Base-by-base conservation (phyloP, 2,329 filamentous ascomycete species). In the Chalaropsis ovoidea region DNA sequence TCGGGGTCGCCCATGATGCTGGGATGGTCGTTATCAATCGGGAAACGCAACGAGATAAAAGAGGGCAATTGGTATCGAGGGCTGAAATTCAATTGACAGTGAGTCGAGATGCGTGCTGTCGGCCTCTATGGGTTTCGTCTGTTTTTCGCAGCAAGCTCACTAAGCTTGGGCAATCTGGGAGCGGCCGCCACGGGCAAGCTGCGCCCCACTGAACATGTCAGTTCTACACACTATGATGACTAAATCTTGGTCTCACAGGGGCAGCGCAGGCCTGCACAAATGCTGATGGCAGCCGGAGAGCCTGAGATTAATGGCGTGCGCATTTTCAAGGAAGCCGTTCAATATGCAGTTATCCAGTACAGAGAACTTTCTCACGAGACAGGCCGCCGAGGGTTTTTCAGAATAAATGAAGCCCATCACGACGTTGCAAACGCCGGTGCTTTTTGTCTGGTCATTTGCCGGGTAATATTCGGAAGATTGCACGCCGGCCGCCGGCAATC, bases 1-100 rank as follows among this genome's bases (percentile, higher is more conserved):
- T 67, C 66, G 11, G 66, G 61, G 52, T 67, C 63, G 27, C 39
- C 27, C 66, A 67, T 67, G 3, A 24, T 65, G 27, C 17, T 27
- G n/a, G n/a, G 54, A 39, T 35, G 54, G 7, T 39, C n/a, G 7
- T 19, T 17, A 17, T 35, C 17, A n/a, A 58, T 19, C n/a, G 15
- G 10, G 31, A 39, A 22, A 31, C n/a, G 8, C 54, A 27, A 4
- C 7, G 39, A 39, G 4, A 11, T 3, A 22, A 8, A 39, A 17
- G 13, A 58, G 31, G 8, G 15, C 24, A n/a, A 1, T 27, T 24
- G 3, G 54, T 2, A n/a, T 11, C 17, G 3, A n/a, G 24, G 8
- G 27, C 15, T 31, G 54, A 13, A 5, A 7, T 35, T n/a, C 17
- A 6, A 11, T n/a, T 17, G 15, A 58, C 15, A 8, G 54, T 2